phyloP scores from a whole-genome alignment of 2,329 filamentous ascomycete genomes.

The Paecilomyces niveus region DNA sequence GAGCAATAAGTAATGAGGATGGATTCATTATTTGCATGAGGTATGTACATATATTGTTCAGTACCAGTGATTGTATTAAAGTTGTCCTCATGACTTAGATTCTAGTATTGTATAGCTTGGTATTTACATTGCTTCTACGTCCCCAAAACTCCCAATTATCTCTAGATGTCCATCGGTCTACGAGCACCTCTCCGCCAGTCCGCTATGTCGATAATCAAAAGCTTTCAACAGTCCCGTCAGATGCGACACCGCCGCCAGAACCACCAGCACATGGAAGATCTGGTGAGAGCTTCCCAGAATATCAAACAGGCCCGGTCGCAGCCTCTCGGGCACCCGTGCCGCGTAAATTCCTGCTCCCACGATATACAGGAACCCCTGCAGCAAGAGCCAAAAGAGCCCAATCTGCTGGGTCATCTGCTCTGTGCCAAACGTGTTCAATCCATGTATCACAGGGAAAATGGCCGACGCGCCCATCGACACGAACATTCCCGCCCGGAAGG shows the following conservation, averaged over 20 bases:
- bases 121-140: not conserved
- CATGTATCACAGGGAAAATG: constrained; percentile 75
- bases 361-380: constrained; percentile 79
- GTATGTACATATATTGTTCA: not conserved
- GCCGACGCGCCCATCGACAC: constrained; percentile 78
- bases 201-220: constrained; percentile 75
- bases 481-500: constrained; percentile 84
- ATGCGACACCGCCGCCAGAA: constrained; percentile 75
- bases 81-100: not conserved
- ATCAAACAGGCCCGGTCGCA: constrained; percentile 71
- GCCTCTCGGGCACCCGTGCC: constrained; percentile 73
- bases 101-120: not conserved
- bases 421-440: constrained; percentile 60
- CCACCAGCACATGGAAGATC: constrained; percentile 86
- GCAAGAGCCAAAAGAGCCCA: constrained; percentile 70
- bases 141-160: not conserved
- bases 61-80: not conserved
- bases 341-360: constrained; percentile 81
- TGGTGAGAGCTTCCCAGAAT: constrained; percentile 93
- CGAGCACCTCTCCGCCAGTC: constrained; percentile 46
- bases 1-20: not conserved
- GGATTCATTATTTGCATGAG: not conserved
- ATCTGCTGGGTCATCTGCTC: constrained; percentile 62
- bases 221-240: constrained; percentile 73
- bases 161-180: constrained; percentile 9